Evolutionary conservation across 495 filamentous ascomycete genomes (phyloP), one percentile per base, ranked within the genome.

Genomic region (Annulohypoxylon nitens): DNA sequence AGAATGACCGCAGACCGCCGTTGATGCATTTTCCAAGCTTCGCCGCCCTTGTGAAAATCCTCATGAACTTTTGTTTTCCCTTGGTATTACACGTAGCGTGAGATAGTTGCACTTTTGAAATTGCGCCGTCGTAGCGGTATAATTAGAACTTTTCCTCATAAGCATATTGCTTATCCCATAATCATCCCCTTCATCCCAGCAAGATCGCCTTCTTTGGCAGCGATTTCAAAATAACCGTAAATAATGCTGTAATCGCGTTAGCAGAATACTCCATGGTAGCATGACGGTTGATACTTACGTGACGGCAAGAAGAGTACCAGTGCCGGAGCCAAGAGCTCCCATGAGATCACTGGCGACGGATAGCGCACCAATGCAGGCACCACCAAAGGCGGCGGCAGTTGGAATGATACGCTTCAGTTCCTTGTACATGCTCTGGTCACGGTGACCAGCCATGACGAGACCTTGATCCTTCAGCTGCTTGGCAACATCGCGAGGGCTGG

Each of bases 381-480:
- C 97, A 83, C 97, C 97, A 76, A 99, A 99, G 68, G 97, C 96
- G 71, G 97, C 97, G 62, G 97, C 97, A 50, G 95, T 97, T 67
- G 97, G 97, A 69, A 99, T 99, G 75, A 99, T 94, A 75, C 97
- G 90, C 92, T 99, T 99, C 63, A 99, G 88, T 81, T 99, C 97
- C 89, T 96, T 97, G 89, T 99, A 99, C 97, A 98, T 98, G 88
- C 93, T 97, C 88, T 98, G 94, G 84, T 99, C 97, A 84, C 97
- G 91, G 85, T 99, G 97, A 71, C 97, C 97, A 76, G 97, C 96
- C 97, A 99, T 99, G 76, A 98, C 94, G 57, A 99, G 90, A 77
- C 97, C 95, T 84, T 98, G 95, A 79, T 98, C 97, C 90, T 99
- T 99, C 79, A 99, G 89, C 85, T 99, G 97, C 91, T 99, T 99